These are phyloP conservation scores for Solanum pennellii DNA, from an alignment of 257 asterid genomes.

Conservation along the genomic window DNA sequence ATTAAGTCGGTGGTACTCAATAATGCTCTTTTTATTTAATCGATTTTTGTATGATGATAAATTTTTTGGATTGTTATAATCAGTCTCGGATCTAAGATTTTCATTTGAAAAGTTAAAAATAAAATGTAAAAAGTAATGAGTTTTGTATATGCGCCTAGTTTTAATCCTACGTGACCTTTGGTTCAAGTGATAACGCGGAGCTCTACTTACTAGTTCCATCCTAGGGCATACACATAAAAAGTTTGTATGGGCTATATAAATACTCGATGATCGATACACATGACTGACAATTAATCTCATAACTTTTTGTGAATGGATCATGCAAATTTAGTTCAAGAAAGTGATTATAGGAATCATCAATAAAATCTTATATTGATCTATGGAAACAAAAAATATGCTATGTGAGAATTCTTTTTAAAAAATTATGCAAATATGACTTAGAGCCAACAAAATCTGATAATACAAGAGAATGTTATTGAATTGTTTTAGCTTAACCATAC, in stretches of 20 bases:
- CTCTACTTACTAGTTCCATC: not conserved
- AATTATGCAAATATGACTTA: not conserved
- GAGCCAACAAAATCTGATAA: not conserved
- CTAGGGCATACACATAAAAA: not conserved
- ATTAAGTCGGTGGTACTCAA: not conserved
- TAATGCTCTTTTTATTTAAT: not conserved
- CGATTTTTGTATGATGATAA: not conserved
- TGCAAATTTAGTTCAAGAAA: not conserved
- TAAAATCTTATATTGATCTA: not conserved
- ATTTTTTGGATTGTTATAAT: not conserved
- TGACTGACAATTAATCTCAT: rapidly evolving
- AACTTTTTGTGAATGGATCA: no score
- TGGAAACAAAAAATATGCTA: not conserved
- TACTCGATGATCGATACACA: no score
- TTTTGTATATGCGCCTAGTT: not conserved
- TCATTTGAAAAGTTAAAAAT: no score
- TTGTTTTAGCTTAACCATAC: not conserved
- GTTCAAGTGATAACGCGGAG: not conserved
- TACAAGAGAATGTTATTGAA: not conserved
- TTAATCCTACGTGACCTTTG: not conserved
- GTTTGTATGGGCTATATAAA: not conserved
- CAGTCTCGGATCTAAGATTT: rapidly evolving
- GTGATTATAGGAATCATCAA: no score
- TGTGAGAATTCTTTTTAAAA: not conserved
- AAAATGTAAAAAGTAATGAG: no score